These are phyloP conservation scores for Microdochium trichocladiopsis DNA, from an alignment of 2,329 filamentous ascomycete genomes.

Conservation along the genomic window DNA sequence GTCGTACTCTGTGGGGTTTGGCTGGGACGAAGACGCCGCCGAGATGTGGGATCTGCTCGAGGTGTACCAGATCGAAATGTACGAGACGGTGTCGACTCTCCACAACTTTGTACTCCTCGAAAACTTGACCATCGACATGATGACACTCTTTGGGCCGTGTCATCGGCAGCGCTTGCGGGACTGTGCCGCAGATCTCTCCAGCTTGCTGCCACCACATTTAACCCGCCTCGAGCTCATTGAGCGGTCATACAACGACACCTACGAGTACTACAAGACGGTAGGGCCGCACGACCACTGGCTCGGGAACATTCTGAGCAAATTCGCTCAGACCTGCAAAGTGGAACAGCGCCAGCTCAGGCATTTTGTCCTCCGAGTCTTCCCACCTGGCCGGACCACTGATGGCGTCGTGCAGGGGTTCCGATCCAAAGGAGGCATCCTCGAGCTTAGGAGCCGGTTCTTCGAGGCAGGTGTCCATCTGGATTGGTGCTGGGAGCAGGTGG, in stretches of 20 bases:
- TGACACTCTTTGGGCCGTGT: background rate
- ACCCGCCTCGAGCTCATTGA: background rate
- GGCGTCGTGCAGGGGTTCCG: background rate
- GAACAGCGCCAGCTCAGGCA: background rate
- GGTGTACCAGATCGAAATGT: background rate
- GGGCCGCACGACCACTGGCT: background rate
- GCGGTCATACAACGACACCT: background rate
- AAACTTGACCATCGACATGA: background rate
- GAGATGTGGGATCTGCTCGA: slow-evolving; percentile 1
- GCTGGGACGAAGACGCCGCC: background rate
- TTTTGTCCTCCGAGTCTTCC: background rate
- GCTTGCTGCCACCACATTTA: background rate
- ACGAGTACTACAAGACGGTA: background rate
- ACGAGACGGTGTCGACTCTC: background rate
- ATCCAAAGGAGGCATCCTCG: background rate
- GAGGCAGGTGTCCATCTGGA: background rate
- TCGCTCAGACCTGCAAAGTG: background rate
- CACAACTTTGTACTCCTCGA: background rate
- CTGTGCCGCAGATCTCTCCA: background rate
- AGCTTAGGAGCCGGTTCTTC: background rate
- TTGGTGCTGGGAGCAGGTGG: background rate
- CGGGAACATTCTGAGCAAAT: background rate
- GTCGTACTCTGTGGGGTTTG: background rate
- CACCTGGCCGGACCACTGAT: background rate
- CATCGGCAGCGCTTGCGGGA: background rate